Base-by-base conservation (phyloP, 148 eudicot genomes). In the Mesembryanthemum crystallinum region DNA sequence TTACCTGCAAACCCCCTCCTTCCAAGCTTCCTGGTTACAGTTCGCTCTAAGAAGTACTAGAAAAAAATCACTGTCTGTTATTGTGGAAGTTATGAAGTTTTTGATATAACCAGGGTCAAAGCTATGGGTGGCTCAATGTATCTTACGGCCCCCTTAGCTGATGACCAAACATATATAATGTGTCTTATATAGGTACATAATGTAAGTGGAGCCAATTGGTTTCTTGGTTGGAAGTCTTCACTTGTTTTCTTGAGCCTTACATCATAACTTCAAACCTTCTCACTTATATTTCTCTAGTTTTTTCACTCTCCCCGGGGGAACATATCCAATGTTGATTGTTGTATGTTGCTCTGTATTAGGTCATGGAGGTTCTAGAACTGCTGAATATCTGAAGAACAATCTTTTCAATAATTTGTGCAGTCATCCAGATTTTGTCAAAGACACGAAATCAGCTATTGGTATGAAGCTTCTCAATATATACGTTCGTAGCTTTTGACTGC, bases 361-460 rank as follows among this genome's bases (percentile, higher is more conserved):
- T 74, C 97, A 92, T 85, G 97, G 94, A 67, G 97, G 97, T 71
- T 80, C 85, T 7, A 76, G 91, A 76, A 82, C 94, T 69, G 94
- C 94, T 69, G 97, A 92, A 76, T 92, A 92, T 84, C 87, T 92
- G 21, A 92, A 90, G 84, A 82, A 81, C 80, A 84, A 92, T 65
- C 94, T 92, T 74, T 92, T 92, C 74, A 83, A 83, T 42, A 92
- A 90, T 80, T 62, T 92, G 47, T 83, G 87, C 57, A 81, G 81
- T 73, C 97, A 90, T 83, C 97, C 94, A 30, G 81, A 90, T 45
- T 92, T 92, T 76, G 78, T 90, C 2, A 79, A 74, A 57, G 94
- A 92, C 73, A 92, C 97, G 35, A 88, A 90, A 67, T 82, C 85
- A 71, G 94, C 97, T 59, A 92, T 92, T 20, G 83, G 95, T 90